Evolutionary conservation across 2,329 filamentous ascomycete genomes (phyloP).

Genomic region (Diatrype stigma): DNA sequence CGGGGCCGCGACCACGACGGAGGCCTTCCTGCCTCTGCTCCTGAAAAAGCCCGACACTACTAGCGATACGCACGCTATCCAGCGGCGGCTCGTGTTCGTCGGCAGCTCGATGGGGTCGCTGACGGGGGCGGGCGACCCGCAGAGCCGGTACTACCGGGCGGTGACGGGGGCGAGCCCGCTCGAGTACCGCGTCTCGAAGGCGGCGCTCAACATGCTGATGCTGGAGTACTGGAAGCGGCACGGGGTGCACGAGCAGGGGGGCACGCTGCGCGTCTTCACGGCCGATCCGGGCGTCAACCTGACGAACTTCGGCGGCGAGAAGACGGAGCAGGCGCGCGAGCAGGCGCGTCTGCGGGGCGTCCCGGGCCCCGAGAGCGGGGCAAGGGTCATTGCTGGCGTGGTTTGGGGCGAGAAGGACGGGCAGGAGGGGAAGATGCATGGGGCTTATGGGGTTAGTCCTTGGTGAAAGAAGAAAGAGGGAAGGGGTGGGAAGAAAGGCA

Average conservation of each 20-base stretch:
- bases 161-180: background rate
- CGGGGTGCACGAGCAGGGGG: constrained; percentile 4
- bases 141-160: constrained; percentile 1
- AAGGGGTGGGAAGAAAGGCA: no score
- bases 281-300: constrained; percentile 5
- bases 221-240: constrained; percentile 5
- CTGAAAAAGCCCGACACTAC: background rate
- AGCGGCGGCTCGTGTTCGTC: constrained; percentile 7
- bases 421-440: constrained; percentile 14
- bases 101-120: constrained; percentile 3
- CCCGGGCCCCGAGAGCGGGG: constrained; percentile 28
- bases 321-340: background rate
- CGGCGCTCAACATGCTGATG: constrained; percentile 13
- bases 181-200: constrained; percentile 10
- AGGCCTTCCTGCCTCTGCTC: constrained; percentile 8
- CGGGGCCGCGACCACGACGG: constrained; percentile 3
- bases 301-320: constrained; percentile 7
- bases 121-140: constrained; percentile 1
- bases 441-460: constrained; percentile 11
- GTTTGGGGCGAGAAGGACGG: constrained; percentile 16
- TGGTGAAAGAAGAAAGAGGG: constrained; percentile 16
- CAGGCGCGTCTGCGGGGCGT: constrained; percentile 7
- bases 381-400: constrained; percentile 17
- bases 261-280: background rate
- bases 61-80: no score